Base-by-base conservation (phyloP, 805 yeast species). In the Candida insectorum region DNA sequence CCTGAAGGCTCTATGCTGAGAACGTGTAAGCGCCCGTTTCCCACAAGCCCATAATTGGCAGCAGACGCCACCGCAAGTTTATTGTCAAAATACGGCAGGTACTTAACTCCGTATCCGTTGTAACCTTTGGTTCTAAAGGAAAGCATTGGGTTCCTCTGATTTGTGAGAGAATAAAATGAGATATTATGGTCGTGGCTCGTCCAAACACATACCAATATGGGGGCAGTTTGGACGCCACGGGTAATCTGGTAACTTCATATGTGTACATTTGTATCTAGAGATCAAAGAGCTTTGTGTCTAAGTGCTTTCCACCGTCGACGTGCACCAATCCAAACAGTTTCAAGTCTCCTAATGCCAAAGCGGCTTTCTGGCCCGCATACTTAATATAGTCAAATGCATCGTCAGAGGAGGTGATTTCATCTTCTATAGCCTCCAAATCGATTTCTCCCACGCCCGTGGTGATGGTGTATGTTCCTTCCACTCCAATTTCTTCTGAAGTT, bases 41-140 rank as follows among this genome's bases (percentile, higher is more conserved):
- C 98, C 3, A 88, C 96, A 4, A 91, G 65, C 2, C 97, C 97
- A 57, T 79, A 91, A 62, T 91, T 93, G 17, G 97, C 87, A 1
- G 96, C 81, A 0, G 95, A 71, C 0, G 95, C 94, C 20, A 87
- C 91, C 0, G 96, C 96, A 15, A 91, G 51, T 49, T 85, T 84
- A 61, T 84, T 85, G 58, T 91, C 97, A 48, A 78, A 85, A 50
- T 79, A 91, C 1, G 97, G 97, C 0, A 96, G 87, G 63, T 91
- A 93, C 49, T 81, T 82, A 11, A 88, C 83, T 0, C 82, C 81
- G 53, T 86, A 86, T 11, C 97, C 97, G 52, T 87, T 83, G 58
- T 75, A 87, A 0, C 96, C 95, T 12, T 65, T 60, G 16, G 95
- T 85, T 45, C 85, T 67, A 54, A 69, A 87, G 3, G 80, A 65